A percentile compares a stretch with the other conserved stretches of the same genome.
Evolutionary conservation across 1,139 yeast species (phyloP).

Genomic region (Arxiozyma slooffiae): DNA sequence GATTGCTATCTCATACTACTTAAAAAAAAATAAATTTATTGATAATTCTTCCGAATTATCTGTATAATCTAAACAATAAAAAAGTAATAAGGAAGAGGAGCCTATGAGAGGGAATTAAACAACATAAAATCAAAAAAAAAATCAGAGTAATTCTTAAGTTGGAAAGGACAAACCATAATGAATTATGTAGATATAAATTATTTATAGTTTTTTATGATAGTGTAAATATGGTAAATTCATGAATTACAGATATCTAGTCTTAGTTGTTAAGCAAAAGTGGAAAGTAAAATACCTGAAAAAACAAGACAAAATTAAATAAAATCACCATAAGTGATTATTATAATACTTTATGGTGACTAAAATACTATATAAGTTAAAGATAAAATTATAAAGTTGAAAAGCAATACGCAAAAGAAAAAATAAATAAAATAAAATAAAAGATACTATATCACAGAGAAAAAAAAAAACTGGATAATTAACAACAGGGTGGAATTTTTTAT

Average conservation of each 20-base stretch:
- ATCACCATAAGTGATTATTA: not conserved
- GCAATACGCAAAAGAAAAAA: not conserved
- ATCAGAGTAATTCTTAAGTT: not conserved
- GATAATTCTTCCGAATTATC: not conserved
- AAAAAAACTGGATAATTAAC: not conserved
- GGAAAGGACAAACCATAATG: not conserved
- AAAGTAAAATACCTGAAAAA: no score
- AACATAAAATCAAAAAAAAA: no score
- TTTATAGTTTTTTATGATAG: no score
- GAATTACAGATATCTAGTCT: not conserved
- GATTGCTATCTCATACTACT: no score
- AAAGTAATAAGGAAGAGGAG: not conserved
- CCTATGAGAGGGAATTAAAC: not conserved
- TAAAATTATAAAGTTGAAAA: no score
- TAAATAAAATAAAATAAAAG: not conserved
- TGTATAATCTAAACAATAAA: no score
- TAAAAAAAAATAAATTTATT: no score
- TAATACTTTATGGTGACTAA: no score
- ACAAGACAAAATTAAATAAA: no score
- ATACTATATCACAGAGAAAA: not conserved
- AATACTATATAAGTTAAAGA: not conserved
- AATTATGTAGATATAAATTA: no score
- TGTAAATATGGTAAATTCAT: not conserved
- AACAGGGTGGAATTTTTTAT: not conserved
- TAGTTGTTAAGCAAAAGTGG: not conserved